Percentiles rank a stretch among this genome's conserved stretches.
phyloP scores from a whole-genome alignment of 2,329 filamentous ascomycete species.

The Knoxdaviesia capensis region DNA sequence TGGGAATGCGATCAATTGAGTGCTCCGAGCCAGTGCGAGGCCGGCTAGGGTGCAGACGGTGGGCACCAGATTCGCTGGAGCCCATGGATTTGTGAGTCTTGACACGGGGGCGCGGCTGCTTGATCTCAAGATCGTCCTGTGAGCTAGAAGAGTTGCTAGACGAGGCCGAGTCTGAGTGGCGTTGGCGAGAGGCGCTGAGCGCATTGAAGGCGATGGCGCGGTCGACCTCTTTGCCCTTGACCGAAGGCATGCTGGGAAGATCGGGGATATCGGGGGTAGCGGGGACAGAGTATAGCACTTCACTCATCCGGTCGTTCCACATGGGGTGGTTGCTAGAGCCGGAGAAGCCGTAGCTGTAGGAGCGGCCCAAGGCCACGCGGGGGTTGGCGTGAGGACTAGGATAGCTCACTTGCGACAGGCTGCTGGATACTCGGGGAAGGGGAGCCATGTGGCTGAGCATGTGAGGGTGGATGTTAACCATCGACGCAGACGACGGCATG shows the following conservation, averaged over 20 bases:
- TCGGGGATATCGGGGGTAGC: constrained; percentile 8
- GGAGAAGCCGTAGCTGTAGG: constrained; percentile 18
- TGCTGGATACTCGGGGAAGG: constrained; percentile 24
- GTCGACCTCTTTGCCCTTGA: constrained; percentile 23
- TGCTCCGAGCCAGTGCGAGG: constrained; percentile 12
- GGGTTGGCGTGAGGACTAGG: constrained; percentile 20
- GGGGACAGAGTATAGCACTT: constrained; percentile 12
- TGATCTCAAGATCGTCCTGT: constrained; percentile 20
- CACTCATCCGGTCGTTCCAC: constrained; percentile 9
- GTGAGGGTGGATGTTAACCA: too few relatives aligned
- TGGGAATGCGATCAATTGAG: constrained; percentile 7
- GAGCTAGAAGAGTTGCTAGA: constrained; percentile 17
- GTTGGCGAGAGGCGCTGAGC: constrained; percentile 6
- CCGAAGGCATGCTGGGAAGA: constrained; percentile 10
- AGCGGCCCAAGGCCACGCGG: constrained; percentile 17
- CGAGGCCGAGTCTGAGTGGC: constrained; percentile 11
- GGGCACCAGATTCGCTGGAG: constrained; percentile 5
- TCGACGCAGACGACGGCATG: neutral
- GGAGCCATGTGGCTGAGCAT: neutral
- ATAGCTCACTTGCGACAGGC: constrained; percentile 25
- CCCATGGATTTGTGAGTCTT: constrained; percentile 2
- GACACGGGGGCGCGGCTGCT: constrained; percentile 4
- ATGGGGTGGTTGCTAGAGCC: constrained; percentile 15
- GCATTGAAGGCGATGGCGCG: constrained; percentile 12
- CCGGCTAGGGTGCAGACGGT: constrained; percentile 11